Evolutionary conservation across 1,139 yeast genomes (phyloP).

Genomic region (Kazachstania sp.): DNA sequence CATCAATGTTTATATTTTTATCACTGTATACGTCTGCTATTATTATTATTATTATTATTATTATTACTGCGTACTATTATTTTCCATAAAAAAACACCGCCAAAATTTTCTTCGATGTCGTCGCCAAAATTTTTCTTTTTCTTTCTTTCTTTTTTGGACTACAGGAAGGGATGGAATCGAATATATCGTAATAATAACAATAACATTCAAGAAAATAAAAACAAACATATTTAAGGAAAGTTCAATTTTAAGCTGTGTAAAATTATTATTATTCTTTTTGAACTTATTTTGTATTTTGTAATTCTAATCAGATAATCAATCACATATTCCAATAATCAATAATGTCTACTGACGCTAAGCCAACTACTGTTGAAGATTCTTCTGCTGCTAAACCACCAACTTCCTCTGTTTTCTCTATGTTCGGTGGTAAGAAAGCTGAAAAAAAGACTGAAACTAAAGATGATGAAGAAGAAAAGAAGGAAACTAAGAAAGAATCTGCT

Average conservation of each 20-base stretch:
- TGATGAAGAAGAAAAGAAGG: slow-evolving; percentile 34
- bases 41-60: not conserved
- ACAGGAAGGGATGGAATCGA: not conserved
- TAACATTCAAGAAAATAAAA: too few relatives aligned
- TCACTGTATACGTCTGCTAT: too few relatives aligned
- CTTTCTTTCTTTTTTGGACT: too few relatives aligned
- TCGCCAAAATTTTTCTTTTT: not conserved
- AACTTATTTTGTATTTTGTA: not conserved
- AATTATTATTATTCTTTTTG: not conserved
- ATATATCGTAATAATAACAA: too few relatives aligned
- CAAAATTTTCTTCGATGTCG: not conserved
- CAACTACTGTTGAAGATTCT: slow-evolving; percentile 21
- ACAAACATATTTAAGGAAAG: too few relatives aligned
- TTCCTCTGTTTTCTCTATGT: slow-evolving; percentile 76
- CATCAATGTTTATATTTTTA: too few relatives aligned
- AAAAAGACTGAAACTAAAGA: slow-evolving; percentile 33
- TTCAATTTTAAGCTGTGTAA: too few relatives aligned
- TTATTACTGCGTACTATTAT: too few relatives aligned
- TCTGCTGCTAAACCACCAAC: slow-evolving; percentile 41
- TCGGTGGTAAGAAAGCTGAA: slow-evolving; percentile 73
- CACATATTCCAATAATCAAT: not conserved
- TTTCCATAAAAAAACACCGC: not conserved
- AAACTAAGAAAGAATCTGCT: slow-evolving; percentile 32
- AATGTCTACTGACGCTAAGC: slow-evolving; percentile 30
- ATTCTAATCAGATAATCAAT: not conserved